Conservation (phyloP, 352 stramenopile species). For the Phytophthora pseudosyringae region DNA sequence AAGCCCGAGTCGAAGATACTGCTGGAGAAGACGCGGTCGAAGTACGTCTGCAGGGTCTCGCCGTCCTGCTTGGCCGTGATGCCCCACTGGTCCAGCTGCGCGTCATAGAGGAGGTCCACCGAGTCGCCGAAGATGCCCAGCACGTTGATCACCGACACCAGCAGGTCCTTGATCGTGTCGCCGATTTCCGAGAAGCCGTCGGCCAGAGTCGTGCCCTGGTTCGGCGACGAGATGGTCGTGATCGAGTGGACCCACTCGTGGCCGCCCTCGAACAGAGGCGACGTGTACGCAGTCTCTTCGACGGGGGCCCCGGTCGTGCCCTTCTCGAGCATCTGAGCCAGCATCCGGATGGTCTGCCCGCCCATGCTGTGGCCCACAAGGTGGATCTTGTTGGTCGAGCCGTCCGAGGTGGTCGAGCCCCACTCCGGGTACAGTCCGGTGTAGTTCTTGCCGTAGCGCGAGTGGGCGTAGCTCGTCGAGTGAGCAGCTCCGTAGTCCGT, state of each 20-base stretch:
- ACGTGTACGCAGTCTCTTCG: slow-evolving; percentile 34
- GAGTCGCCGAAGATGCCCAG: slow-evolving; percentile 42
- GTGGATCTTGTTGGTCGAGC: slow-evolving; percentile 68
- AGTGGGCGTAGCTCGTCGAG: slow-evolving; percentile 41
- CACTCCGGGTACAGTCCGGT: slow-evolving; percentile 64
- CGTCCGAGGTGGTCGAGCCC: slow-evolving; percentile 48
- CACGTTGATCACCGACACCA: slow-evolving; percentile 42
- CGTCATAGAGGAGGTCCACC: slow-evolving; percentile 48
- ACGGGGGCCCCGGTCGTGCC: slow-evolving; percentile 50
- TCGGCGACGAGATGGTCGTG: slow-evolving; percentile 62
- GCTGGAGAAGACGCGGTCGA: slow-evolving; percentile 43
- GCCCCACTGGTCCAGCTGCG: slow-evolving; percentile 64
- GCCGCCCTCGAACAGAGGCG: slow-evolving; percentile 52
- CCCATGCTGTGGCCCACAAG: slow-evolving; percentile 81
- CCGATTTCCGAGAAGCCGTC: slow-evolving; percentile 48
- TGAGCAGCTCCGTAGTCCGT: slow-evolving; percentile 59
- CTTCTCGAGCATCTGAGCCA: slow-evolving; percentile 64
- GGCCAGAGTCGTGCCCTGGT: slow-evolving; percentile 61
- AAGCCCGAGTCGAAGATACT: slow-evolving; percentile 47
- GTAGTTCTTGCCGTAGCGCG: slow-evolving; percentile 48
- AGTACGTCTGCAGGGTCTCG: slow-evolving; percentile 38
- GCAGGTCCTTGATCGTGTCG: slow-evolving; percentile 45
- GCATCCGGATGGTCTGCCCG: slow-evolving; percentile 73
- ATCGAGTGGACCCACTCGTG: slow-evolving; percentile 72
- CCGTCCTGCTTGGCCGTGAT: slow-evolving; percentile 38